These are phyloP conservation scores for Zygoascus hellenicus DNA, from an alignment of 1,139 yeast species.

Conservation along the genomic window DNA sequence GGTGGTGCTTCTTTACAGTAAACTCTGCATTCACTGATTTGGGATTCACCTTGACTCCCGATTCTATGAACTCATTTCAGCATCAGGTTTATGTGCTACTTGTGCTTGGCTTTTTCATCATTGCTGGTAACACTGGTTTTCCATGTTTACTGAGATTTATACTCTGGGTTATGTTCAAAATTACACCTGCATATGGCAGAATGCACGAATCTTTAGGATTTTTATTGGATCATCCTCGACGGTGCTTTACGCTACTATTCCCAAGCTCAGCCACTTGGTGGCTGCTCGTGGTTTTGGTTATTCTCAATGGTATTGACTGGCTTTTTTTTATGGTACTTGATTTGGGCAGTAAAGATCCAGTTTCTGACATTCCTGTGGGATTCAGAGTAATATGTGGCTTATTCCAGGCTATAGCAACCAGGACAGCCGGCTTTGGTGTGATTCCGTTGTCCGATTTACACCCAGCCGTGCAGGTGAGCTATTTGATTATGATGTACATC, in stretches of 20 bases:
- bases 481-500: constrained; percentile 96
- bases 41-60: constrained; percentile 73
- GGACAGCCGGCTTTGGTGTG: constrained; percentile 88
- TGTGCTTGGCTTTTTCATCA: constrained; percentile 59
- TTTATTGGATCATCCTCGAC: constrained; percentile 88
- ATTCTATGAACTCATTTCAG: constrained; percentile 67
- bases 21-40: constrained; percentile 76
- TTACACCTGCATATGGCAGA: constrained; percentile 52
- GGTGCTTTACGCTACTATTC: constrained; percentile 88
- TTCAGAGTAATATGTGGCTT: constrained; percentile 72
- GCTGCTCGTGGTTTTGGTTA: constrained; percentile 68
- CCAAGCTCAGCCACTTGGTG: constrained; percentile 96
- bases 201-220: constrained; percentile 71
- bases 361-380: constrained; percentile 51
- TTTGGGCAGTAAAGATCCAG: constrained; percentile 39
- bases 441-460: constrained; percentile 65
- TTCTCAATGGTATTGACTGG: constrained; percentile 70
- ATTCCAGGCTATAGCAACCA: constrained; percentile 84
- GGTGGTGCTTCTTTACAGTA: constrained; percentile 92
- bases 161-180: constrained; percentile 70
- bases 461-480: constrained; percentile 90
- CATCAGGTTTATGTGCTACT: constrained; percentile 60
- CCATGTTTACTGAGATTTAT: constrained; percentile 74
- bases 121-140: constrained; percentile 91
- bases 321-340: constrained; percentile 76